Base-by-base conservation (phyloP, 2,329 filamentous ascomycete species). In the Didymella keratinophila region DNA sequence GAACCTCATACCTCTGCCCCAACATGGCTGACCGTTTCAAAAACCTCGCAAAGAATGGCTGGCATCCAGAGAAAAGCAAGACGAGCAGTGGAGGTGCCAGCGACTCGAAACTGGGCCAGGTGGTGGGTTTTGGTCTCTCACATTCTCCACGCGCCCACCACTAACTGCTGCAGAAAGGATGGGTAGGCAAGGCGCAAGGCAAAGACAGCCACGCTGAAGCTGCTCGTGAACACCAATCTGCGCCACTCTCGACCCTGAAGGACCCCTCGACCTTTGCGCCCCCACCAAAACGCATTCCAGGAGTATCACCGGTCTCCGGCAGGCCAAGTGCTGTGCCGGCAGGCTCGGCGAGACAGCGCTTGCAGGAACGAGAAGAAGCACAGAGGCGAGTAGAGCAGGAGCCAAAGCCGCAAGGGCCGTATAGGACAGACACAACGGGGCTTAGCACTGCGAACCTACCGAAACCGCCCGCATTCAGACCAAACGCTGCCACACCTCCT, bases 201-300 rank as follows among this genome's bases (percentile, higher is more conserved):
- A 81, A 84, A 55, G 70, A 78, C 36, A 78, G 84, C 30, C 62
- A 69, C 44, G 69, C 74, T 30, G 67, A 68, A 47, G 68, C 66
- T 32, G 69, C 73, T 27, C 64, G 66, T 27, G 80, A 83, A 23
- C 86, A 87, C 63, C 78, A 83, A 51, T 83, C 85, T 7, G 81
- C 83, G 16, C 92, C 93, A 1, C 79, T 96, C 42, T 82, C 87
- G 9, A 82, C 86, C 3, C 83, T 97, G 28, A 88, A 87, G 72
- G 92, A 97, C 72, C 93, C 92, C 1, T 76, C 86, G 1, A 85
- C 87, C 16, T 97, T 96, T 73, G 92, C 86, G 2, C 91, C 92
- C 23, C 93, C 93, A 25, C 93, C 93, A 0, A 93, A 86, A 68
- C 89, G 71, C 61, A 76, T 80, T 14, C 57, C 57, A 12, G 57